Evolutionary conservation across 2,329 filamentous ascomycete genomes (phyloP), one percentile per base, ranked within the genome.

Genomic region (Sodiomyces alkalinus): DNA sequence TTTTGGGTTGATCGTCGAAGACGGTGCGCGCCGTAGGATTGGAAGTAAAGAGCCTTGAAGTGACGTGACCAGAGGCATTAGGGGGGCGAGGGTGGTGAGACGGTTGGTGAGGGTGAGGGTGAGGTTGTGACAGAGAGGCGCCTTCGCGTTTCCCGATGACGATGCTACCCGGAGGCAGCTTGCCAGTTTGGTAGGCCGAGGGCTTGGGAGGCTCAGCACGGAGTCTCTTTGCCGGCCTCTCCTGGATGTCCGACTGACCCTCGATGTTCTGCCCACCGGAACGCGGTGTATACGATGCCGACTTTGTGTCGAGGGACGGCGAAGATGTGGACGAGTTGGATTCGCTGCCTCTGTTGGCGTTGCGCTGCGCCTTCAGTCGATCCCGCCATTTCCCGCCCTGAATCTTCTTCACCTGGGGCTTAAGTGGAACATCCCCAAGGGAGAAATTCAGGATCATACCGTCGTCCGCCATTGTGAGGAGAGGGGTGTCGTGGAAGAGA

Each of bases 381-480:
- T 93, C 86, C 47, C 80, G 79, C 90, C 90, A 98, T 42, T 73
- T 71, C n/a, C 90, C 90, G 41, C 90, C 90, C 49, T 80, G 90
- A 52, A 92, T 81, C 40, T 64, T 73, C 40, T 64, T 73, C 35
- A 68, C 59, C 30, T 68, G 58, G 5, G 67, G 61, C 34, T 74
- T 65, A 30, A 81, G 49, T 9, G 78, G 67, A 12, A 60, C 67
- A 35, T 81, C 74, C 17, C 71, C 68, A 32, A 93, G 60, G 42
- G 83, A 75, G 49, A 96, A 94, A 45, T 96, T 96, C 48, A 96
- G 62, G 32, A 94, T 68, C 72, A 98, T 80, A 41, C 85, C 85
- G 74, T 92, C 81, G 60, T 96, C 86, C 28, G 81, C 81, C 86
- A 96, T 94, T 35, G 34, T 31, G 23, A 36, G 30, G 19, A 5